Evolutionary conservation across 345 rosid genomes (phyloP).

Genomic region (Eucalyptus sp.): DNA sequence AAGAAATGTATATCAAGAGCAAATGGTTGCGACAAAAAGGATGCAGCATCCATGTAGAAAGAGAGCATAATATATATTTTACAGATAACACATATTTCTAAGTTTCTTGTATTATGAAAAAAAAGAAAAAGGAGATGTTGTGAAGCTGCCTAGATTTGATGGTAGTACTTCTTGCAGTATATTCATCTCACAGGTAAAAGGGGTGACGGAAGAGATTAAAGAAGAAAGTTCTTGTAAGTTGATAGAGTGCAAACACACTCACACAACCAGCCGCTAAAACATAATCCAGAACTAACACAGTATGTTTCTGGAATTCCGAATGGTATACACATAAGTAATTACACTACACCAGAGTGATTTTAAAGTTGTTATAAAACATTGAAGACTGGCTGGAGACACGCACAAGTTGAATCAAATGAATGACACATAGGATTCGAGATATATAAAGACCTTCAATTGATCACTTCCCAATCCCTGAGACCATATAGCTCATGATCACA

Average conservation of each 20-base stretch:
- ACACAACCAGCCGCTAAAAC: not conserved
- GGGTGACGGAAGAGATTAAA: not conserved
- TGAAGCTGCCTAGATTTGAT: not conserved
- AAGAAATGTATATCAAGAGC: not conserved
- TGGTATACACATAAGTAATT: not conserved
- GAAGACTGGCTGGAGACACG: not conserved
- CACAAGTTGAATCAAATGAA: not conserved
- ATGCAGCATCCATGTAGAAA: not conserved
- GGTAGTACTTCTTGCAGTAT: not conserved
- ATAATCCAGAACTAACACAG: not conserved
- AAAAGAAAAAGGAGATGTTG: not conserved
- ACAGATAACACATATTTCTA: not conserved
- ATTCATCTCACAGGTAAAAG: not conserved
- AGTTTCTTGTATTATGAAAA: not conserved
- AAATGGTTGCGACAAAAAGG: not conserved
- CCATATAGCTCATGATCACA: not conserved
- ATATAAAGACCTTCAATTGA: not conserved
- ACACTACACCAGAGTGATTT: not conserved
- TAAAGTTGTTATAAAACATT: not conserved
- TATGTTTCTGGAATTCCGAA: not conserved
- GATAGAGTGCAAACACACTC: not conserved
- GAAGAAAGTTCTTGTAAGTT: not conserved
- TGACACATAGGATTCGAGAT: not conserved
- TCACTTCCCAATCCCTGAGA: not conserved
- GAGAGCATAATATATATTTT: not conserved